Evolutionary conservation across 345 rosid genomes (phyloP), one percentile per base, ranked within the genome.

Genomic region (Ricinus communis): DNA sequence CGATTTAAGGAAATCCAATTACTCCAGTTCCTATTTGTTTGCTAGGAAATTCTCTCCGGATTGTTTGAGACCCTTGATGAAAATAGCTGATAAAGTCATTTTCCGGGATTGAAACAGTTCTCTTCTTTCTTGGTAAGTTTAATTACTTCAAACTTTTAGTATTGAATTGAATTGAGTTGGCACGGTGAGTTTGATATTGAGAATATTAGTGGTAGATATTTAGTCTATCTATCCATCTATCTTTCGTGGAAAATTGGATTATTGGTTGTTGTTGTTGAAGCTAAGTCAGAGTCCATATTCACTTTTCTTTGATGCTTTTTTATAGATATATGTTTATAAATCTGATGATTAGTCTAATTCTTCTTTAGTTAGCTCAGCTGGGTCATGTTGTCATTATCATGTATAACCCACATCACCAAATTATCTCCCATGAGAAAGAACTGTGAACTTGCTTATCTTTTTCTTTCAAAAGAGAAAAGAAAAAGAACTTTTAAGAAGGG

Each of bases 21-120:
- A 87, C 66, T 89, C 99, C 9, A 80, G 83, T 50, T 88, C 97
- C 8, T 95, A 89, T 74, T 74, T 95, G 69, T 95, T 95, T 36
- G 96, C 98, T 0, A 81, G 99, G 74, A 95, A 92, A 66, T 95
- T 95, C 88, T 77, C 97, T 3, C 94, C 97, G n/a, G 90, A 81
- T 79, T 92, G 93, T 79, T 81, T 92, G 86, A 74, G 62, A 62
- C 96, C 96, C 14, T 78, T 95, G 84, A 69, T 95, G 93, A 82
- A 76, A 46, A 85, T 92, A 33, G 90, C 92, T 3, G 86, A 90
- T 76, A 76, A 88, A 13, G 90, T 85, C 80, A 89, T 95, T 78
- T 87, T 95, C 85, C 83, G 82, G 74, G 99, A 95, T 71, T 95
- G 86, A 86, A 41, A 40, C 2, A 47, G 28, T 8, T 14, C 62